These are phyloP conservation scores for Hypomyces perniciosus DNA, from an alignment of 2,329 filamentous ascomycete genomes.

Conservation along the genomic window DNA sequence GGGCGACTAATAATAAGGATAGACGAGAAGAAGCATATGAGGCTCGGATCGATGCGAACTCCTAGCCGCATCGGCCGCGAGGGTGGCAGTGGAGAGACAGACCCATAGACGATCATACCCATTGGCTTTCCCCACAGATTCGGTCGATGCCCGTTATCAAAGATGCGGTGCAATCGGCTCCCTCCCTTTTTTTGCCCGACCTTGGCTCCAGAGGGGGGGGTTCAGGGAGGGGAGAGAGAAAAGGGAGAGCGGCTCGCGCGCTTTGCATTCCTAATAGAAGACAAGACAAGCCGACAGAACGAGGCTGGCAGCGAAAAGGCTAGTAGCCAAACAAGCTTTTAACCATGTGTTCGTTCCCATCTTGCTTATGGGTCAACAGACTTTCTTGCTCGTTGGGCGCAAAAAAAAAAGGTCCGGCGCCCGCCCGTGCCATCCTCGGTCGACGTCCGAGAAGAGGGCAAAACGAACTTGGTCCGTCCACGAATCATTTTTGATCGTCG, in stretches of 20 bases:
- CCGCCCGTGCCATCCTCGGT: conserved; percentile 10
- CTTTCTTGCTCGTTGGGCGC: not conserved
- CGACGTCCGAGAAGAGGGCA: conserved; percentile 11
- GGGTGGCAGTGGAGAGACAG: conserved; percentile 7
- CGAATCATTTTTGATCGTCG: conserved; percentile 1
- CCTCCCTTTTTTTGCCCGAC: not conserved
- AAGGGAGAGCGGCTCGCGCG: not conserved
- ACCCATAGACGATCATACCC: conserved; percentile 10
- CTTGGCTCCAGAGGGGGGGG: not conserved
- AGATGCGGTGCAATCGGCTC: not conserved
- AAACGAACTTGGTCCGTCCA: conserved; percentile 1
- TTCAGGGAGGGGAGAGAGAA: not conserved
- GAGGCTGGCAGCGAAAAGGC: not conserved
- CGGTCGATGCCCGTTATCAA: conserved; percentile 12
- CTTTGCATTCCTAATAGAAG: not conserved
- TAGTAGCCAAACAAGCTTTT: no score
- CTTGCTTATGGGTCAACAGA: not conserved
- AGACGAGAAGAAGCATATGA: not conserved
- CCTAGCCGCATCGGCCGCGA: not conserved
- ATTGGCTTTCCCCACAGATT: conserved; percentile 12
- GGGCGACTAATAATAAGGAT: not conserved
- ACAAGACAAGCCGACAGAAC: not conserved
- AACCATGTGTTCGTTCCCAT: not conserved
- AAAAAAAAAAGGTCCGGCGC: conserved; percentile 1
- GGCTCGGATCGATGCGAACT: conserved; percentile 2